Evolutionary conservation across 495 filamentous ascomycete species (phyloP), one percentile per base, ranked within the genome.

Genomic region (Penicillium parvum): DNA sequence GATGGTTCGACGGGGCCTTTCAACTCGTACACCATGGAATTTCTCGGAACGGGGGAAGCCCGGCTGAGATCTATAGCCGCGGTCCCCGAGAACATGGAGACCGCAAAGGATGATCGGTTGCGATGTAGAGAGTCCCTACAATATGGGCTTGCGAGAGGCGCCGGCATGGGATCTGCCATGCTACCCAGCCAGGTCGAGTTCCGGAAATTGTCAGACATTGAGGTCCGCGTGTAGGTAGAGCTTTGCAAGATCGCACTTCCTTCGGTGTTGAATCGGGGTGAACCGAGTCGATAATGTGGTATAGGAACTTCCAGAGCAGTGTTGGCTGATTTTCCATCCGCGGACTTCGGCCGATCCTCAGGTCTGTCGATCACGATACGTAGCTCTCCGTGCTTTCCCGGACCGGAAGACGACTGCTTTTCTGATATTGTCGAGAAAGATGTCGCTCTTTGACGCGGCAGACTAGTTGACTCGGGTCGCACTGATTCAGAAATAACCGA

Each of bases 361-460:
- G 86, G 78, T 45, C 86, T 75, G 46, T 92, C 87, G 47, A 95
- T 95, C 37, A 92, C 81, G 46, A 95, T 81, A 59, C 86, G 89
- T 63, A 92, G 80, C 45, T 82, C 84, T 34, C 82, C 85, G 7
- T 48, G 60, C 39, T 53, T 55, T 39, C 61, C 63, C 20, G 49
- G 51, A 21, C 58, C 60, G 22, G 53, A 50, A 29, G 41, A 52
- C 19, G 67, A 68, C 28, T 58, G 60, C n/a, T 69, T 61, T 27
- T 81, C 78, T n/a, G 76, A 73, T 17, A 78, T 61, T 1, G 77
- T 78, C 6, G 81, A 84, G 54, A 81, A 83, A 4, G 83, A 86
- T 47, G 74, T 72, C 8, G 84, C 73, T 44, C 83, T 71, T 33
- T 70, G 61, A 40, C 73, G 77, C 18, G 55, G 55, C 22, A 39